These are phyloP conservation scores for Phragmites australis DNA, from an alignment of 176 grass and related monocot species.

Conservation along the genomic window DNA sequence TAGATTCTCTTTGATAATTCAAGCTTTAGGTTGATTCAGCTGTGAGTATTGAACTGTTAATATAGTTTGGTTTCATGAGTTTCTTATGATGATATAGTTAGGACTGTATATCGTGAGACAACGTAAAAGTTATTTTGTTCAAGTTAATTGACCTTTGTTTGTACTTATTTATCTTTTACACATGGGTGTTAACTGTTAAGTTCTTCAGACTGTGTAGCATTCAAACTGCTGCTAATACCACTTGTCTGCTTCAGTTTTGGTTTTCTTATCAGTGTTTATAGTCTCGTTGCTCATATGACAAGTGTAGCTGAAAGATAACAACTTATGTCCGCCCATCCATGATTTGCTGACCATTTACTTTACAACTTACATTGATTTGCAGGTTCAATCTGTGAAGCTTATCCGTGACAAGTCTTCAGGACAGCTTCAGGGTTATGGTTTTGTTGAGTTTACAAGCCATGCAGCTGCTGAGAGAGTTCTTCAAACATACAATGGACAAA, in stretches of 20 bases:
- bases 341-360: neutral
- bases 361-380: slow-evolving; percentile 8
- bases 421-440: slow-evolving; percentile 89
- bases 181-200: neutral
- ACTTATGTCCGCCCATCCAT: neutral
- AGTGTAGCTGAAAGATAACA: neutral
- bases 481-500: slow-evolving; percentile 78
- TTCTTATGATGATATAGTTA: neutral
- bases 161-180: neutral
- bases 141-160: neutral
- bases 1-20: neutral
- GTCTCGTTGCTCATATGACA: neutral
- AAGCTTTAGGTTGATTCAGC: neutral
- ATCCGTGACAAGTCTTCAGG: slow-evolving; percentile 84
- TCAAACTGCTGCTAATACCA: neutral
- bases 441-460: slow-evolving; percentile 79
- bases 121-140: neutral
- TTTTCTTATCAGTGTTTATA: neutral
- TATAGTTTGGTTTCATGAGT: neutral
- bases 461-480: slow-evolving; percentile 80
- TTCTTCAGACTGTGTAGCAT: slow-evolving; percentile 9
- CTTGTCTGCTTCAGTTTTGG: neutral
- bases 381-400: slow-evolving; percentile 82
- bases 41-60: neutral
- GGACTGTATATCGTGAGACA: neutral